Base-by-base conservation (phyloP, 2,329 filamentous ascomycete species). In the Thermomyces lanuginosus region DNA sequence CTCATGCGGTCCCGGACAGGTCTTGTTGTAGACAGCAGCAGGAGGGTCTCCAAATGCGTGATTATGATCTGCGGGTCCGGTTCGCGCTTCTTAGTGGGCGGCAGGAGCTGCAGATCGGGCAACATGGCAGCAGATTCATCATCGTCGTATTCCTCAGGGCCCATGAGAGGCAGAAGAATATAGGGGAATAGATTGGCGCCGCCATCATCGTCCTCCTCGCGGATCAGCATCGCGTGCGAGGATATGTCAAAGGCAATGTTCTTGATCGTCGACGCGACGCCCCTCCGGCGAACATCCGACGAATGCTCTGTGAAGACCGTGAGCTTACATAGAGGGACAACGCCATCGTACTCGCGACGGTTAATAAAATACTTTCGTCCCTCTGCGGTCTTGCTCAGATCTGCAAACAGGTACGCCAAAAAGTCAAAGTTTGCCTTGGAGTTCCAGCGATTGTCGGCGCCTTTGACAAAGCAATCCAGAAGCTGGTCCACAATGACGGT, bases 181-280 rank as follows among this genome's bases (percentile, higher is more conserved):
- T 95, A 95, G 0, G 86, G 84, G 4, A 95, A 58, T 9, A 95
- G 66, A 41, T 92, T 76, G 26, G 84, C 72, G 8, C 31, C 31
- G 2, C 16, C 22, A 16, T 27, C 24, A 16, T 27, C 24, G 20
- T 73, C 72, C 10, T 74, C 68, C 27, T 78, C 72, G 1, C 68
- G 64, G 23, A 93, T 55, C 28, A 92, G 73, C 2, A 64, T 57
- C 0, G 69, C 60, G 43, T 95, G 86, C 0, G 76, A 67, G 3
- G 69, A 55, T 4, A 86, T 56, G 42, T 91, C 78, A 46, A 98
- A 95, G 5, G 81, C 73, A 16, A 80, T 72, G 46, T 98, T 98
- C 54, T 95, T 95, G 49, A 98, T 82, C 6, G 82, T 89, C 34
- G 76, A 83, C 5, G 86, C 86, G n/a, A 93, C 84, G n/a, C 89